Conservation (phyloP, 768 basidiomycete genomes). For the Asterophora lycoperdoides region DNA sequence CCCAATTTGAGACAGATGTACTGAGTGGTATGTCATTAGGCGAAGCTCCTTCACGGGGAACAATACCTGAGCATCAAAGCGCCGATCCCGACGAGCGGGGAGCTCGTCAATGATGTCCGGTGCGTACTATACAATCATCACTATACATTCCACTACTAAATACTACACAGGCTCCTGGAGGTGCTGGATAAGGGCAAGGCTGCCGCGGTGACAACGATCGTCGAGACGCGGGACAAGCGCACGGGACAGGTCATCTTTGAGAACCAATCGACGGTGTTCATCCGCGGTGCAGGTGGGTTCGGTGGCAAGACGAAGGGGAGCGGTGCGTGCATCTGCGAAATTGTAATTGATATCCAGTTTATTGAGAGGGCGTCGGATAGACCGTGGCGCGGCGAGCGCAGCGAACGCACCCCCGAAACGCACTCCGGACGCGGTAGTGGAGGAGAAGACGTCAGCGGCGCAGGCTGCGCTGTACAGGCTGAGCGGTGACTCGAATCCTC, state of each 20-base stretch:
- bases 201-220: constrained; percentile 76
- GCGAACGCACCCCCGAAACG: constrained; percentile 78
- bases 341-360: no score
- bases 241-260: constrained; percentile 84
- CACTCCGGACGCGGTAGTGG: constrained; percentile 76
- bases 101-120: constrained; percentile 72
- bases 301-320: constrained; percentile 83
- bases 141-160: neutral
- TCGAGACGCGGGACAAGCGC: constrained; percentile 75
- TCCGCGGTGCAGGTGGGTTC: constrained; percentile 94
- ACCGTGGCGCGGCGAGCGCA: constrained; percentile 87
- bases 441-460: constrained; percentile 77
- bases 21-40: constrained; percentile 37
- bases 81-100: constrained; percentile 81
- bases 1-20: neutral
- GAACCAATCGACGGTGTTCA: constrained; percentile 87
- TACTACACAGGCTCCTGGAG: constrained; percentile 55
- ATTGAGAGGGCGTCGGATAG: constrained; percentile 33
- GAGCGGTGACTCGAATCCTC: constrained; percentile 88
- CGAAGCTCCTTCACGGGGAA: constrained; percentile 96
- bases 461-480: constrained; percentile 92
- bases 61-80: constrained; percentile 88
- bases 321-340: constrained; percentile 43
- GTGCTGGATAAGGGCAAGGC: constrained; percentile 92
- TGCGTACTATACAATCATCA: constrained; percentile 26